phyloP scores from a whole-genome alignment of 2,329 filamentous ascomycete genomes.

The Trichoderma sp. region DNA sequence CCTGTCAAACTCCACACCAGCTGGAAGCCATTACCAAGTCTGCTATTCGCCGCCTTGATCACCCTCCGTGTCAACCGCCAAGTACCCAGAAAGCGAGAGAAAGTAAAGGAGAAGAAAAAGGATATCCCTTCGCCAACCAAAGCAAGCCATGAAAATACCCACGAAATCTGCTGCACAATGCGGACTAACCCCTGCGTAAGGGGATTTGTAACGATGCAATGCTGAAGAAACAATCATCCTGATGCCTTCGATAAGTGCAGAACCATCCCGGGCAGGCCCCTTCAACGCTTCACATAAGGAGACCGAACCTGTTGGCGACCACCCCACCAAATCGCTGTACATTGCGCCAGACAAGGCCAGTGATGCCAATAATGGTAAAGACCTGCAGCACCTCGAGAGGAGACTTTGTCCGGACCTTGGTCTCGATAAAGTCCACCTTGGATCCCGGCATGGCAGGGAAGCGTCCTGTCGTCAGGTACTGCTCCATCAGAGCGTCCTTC shows the following conservation, averaged over 20 bases:
- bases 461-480: constrained; percentile 74
- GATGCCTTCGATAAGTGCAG: background rate
- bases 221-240: background rate
- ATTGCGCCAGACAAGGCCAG: constrained; percentile 48
- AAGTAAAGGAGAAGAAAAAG: background rate
- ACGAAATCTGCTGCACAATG: background rate
- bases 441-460: constrained; percentile 71
- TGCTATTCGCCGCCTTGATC: too few relatives aligned
- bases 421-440: constrained; percentile 57
- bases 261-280: too few relatives aligned
- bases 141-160: constrained; percentile 11
- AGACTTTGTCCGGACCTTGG: constrained; percentile 57
- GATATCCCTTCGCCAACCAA: background rate
- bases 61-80: background rate
- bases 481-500: constrained; percentile 86
- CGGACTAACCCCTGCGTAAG: background rate
- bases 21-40: too few relatives aligned
- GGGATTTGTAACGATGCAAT: background rate
- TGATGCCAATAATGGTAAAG: constrained; percentile 53
- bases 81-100: background rate
- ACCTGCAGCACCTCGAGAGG: constrained; percentile 60
- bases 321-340: constrained; percentile 38
- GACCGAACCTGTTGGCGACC: constrained; percentile 31
- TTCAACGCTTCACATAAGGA: constrained; percentile 25
- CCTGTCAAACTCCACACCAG: background rate